phyloP scores from a whole-genome alignment of 352 stramenopile genomes.

The Thalassiosira hispida region DNA sequence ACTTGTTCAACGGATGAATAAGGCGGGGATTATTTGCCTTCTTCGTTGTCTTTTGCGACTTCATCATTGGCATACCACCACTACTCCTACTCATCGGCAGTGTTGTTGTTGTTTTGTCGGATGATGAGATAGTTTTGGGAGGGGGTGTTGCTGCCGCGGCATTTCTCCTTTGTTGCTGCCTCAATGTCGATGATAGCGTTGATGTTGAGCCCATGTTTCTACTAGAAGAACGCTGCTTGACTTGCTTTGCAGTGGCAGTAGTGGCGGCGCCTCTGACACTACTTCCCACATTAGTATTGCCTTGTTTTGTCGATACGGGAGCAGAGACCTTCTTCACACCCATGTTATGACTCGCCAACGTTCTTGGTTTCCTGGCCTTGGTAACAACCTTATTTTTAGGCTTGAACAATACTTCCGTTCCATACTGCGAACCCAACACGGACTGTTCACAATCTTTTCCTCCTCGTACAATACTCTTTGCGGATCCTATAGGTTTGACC shows the following conservation, averaged over 20 bases:
- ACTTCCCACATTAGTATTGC: not conserved
- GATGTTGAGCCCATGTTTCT: too few species aligned
- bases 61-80: too few species aligned
- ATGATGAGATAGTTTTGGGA: too few species aligned
- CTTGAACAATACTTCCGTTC: slow-evolving; percentile 40
- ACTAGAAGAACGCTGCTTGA: not conserved
- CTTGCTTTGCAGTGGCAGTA: not conserved
- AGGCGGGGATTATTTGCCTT: not conserved
- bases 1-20: slow-evolving; percentile 7
- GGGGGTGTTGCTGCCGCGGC: too few species aligned
- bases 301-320: not conserved
- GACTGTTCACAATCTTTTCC: slow-evolving; percentile 21
- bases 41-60: not conserved
- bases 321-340: not conserved
- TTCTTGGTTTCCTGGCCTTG: slow-evolving; percentile 32
- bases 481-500: not conserved
- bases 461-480: not conserved
- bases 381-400: slow-evolving; percentile 11
- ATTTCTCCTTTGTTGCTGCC: too few species aligned
- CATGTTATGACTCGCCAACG: slow-evolving; percentile 23
- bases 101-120: too few species aligned
- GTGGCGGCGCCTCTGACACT: not conserved
- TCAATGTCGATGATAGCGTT: too few species aligned
- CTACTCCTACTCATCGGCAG: too few species aligned
- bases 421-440: slow-evolving; percentile 40